phyloP scores from a whole-genome alignment of 805 yeast species.

The Pichia exigua region DNA sequence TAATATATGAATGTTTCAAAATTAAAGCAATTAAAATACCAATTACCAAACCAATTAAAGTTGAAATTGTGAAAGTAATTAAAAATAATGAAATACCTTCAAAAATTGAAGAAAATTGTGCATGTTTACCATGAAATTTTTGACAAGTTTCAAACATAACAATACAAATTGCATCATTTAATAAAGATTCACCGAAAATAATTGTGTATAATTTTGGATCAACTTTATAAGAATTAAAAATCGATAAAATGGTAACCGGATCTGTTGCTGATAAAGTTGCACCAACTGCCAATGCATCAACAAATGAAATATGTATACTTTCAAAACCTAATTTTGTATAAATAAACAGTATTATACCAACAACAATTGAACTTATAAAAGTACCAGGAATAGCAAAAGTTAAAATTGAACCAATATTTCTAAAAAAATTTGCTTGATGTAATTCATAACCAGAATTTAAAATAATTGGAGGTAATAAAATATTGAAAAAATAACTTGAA shows the following conservation, averaged over 20 bases:
- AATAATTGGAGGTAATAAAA: constrained; percentile 91
- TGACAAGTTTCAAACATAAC: constrained; percentile 99
- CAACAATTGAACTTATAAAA: constrained; percentile 79
- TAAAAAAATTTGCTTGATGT: constrained; percentile 90
- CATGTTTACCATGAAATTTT: constrained; percentile 82
- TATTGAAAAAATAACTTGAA: constrained; percentile 88
- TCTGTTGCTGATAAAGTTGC: constrained; percentile 98
- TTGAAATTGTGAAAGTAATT: constrained; percentile 86
- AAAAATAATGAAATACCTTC: constrained; percentile 91
- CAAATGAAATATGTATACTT: constrained; percentile 80
- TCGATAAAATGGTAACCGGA: constrained; percentile 93
- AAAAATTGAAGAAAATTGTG: constrained; percentile 68
- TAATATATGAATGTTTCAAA: constrained; percentile 83
- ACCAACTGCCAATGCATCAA: constrained; percentile 96
- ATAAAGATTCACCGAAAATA: constrained; percentile 90
- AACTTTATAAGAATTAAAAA: constrained; percentile 94
- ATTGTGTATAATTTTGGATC: constrained; percentile 97
- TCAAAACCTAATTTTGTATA: constrained; percentile 93
- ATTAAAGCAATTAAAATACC: constrained; percentile 87
- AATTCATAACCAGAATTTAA: constrained; percentile 93
- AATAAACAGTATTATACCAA: constrained; percentile 78
- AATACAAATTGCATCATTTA: constrained; percentile 96
- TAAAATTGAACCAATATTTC: constrained; percentile 83
- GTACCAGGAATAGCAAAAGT: constrained; percentile 98
- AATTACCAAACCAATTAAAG: constrained; percentile 79